Base-by-base conservation (phyloP, 116 monocot species). In the Cymodocea nodosa region DNA sequence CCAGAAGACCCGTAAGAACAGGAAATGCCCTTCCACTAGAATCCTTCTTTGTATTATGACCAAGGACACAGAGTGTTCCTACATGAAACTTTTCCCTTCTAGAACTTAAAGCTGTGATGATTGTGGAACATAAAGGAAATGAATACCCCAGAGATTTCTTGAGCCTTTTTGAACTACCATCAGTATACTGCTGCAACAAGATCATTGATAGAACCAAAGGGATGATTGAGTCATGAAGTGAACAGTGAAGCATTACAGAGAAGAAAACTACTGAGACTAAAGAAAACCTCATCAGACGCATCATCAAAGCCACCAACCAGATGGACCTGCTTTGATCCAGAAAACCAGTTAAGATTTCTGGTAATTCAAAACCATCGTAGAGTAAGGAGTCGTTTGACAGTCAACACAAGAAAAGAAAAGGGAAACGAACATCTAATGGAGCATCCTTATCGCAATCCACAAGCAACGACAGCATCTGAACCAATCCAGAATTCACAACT, bases 231-330 rank as follows among this genome's bases (percentile, higher is more conserved):
- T 39, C 39, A 39, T 39, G 9, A 39, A 39, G 39, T 39, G 39
- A 39, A 39, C 9, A 9, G 9, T 2, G 9, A 39, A 39, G 39
- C 39, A 39, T 39, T 39, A 39, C 39, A 39, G 39, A 9, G 9
- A 39, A 9, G 9, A 0, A 39, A 39, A 39, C 39, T 39, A 9
- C 39, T 39, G 2, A 39, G 39, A 4, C 9, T 51, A 40, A 77
- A 37, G 35, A 64, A 65, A 55, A 94, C 94, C 58, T 83, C 69
- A 56, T 50, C 50, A 18, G 69, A 22, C 15, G 59, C 70, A 73
- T 97, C 97, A 10, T 85, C 80, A 70, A 88, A 97, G 37, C 80
- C 77, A 56, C 97, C 97, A 65, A 91, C 76, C 35, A 93, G 34
- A 78, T 89, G 79, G 57, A 86, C 86, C 93, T 93, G 82, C 67